phyloP scores from a whole-genome alignment of 192 early-diverging fungal species.

The Fimicolochytrium jonesii region DNA sequence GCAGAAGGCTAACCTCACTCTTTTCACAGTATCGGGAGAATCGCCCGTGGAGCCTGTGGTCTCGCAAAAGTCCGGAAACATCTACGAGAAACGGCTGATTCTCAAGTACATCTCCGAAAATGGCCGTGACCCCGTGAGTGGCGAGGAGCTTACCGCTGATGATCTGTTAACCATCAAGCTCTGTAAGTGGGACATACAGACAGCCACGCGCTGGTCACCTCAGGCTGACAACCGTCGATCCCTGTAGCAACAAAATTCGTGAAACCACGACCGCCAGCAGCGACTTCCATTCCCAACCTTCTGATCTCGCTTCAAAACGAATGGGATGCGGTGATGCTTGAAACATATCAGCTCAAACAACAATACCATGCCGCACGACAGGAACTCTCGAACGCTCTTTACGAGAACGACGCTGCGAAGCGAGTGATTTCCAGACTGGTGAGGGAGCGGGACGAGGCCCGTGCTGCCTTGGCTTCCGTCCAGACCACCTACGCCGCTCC shows the following conservation, averaged over 20 bases:
- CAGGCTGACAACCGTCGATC: too few relatives aligned
- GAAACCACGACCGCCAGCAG: slow-evolving; percentile 81
- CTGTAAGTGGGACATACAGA: slow-evolving; percentile 28
- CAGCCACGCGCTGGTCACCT: too few relatives aligned
- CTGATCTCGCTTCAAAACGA: slow-evolving; percentile 89
- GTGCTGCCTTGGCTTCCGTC: slow-evolving; percentile 45
- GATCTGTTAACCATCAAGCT: slow-evolving; percentile 70
- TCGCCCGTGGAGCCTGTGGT: slow-evolving; percentile 83
- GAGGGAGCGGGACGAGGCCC: slow-evolving; percentile 87
- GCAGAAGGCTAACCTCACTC: too few relatives aligned
- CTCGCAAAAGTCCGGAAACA: slow-evolving; percentile 73
- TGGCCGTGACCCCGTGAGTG: slow-evolving; percentile 77
- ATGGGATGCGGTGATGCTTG: slow-evolving; percentile 94
- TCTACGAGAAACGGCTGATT: slow-evolving; percentile 87
- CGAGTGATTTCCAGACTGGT: slow-evolving; percentile 89
- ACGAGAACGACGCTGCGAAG: slow-evolving; percentile 94
- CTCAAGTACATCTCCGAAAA: slow-evolving; percentile 81
- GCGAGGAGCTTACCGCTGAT: slow-evolving; percentile 62
- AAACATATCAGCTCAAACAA: slow-evolving; percentile 87
- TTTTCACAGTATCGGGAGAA: slow-evolving; percentile 83
- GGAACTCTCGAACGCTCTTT: slow-evolving; percentile 90
- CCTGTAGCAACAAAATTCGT: slow-evolving; percentile 46
- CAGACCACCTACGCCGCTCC: slow-evolving; percentile 16
- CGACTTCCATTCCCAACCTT: slow-evolving; percentile 88
- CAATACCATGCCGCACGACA: slow-evolving; percentile 87